Evolutionary conservation across 805 yeast genomes (phyloP).

Genomic region (Cyberlindnera petersonii): DNA sequence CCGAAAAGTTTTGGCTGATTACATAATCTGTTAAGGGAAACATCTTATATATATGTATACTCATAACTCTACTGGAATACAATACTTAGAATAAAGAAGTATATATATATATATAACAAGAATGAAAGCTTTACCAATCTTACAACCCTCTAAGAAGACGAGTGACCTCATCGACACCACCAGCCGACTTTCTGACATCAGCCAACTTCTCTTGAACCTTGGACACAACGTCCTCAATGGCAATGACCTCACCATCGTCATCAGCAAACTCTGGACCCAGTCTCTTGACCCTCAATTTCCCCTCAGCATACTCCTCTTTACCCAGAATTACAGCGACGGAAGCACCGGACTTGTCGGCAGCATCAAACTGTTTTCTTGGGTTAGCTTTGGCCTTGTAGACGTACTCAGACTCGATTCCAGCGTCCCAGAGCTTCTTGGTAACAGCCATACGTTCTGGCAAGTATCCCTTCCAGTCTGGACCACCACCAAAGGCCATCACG

Average conservation of each 20-base stretch:
- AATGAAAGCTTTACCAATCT: neutral
- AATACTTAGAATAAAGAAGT: too few species aligned
- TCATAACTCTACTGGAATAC: too few species aligned
- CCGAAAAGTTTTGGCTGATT: too few species aligned
- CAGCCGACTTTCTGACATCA: constrained; percentile 39
- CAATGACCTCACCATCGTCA: constrained; percentile 81
- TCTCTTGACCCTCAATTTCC: constrained; percentile 79
- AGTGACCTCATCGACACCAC: constrained; percentile 61
- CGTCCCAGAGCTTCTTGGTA: constrained; percentile 79
- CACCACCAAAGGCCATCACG: constrained; percentile 98
- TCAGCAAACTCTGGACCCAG: constrained; percentile 85
- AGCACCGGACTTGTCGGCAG: constrained; percentile 93
- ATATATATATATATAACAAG: neutral
- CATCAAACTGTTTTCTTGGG: constrained; percentile 93
- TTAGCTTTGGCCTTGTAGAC: constrained; percentile 91
- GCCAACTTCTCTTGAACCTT: constrained; percentile 49
- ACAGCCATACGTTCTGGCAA: constrained; percentile 87
- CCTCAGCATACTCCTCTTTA: constrained; percentile 81
- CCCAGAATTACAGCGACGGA: constrained; percentile 90
- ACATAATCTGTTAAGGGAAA: too few species aligned
- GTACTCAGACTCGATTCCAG: constrained; percentile 87
- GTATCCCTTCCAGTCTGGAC: constrained; percentile 93
- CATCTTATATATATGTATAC: too few species aligned
- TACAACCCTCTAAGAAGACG: constrained; percentile 43
- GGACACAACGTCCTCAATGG: constrained; percentile 53